These are phyloP conservation scores for Pythium brassicae DNA, from an alignment of 352 stramenopile species.

Conservation along the genomic window DNA sequence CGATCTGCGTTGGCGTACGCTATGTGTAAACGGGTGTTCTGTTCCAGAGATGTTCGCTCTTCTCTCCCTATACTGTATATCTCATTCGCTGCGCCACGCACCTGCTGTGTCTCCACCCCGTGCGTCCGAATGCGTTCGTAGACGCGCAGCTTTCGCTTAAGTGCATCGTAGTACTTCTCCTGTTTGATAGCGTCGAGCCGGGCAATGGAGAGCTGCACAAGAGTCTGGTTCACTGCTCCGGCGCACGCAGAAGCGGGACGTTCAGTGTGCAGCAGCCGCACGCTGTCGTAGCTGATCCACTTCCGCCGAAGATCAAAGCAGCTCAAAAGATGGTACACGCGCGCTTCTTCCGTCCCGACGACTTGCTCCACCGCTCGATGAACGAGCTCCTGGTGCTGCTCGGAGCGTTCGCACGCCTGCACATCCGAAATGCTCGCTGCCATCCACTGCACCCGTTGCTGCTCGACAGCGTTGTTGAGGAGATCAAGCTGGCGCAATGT, in stretches of 20 bases:
- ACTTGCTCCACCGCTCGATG: conserved; percentile 21
- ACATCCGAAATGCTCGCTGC: conserved; percentile 23
- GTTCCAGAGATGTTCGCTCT: background rate
- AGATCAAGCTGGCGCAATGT: conserved; percentile 10
- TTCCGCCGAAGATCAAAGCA: conserved; percentile 18
- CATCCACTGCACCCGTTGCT: conserved; percentile 20
- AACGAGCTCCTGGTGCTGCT: conserved; percentile 21
- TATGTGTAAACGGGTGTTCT: background rate
- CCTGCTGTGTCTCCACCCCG: conserved; percentile 25
- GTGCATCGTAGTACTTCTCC: conserved; percentile 18
- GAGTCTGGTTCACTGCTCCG: conserved; percentile 18
- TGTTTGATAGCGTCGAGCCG: conserved; percentile 37
- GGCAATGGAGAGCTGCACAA: conserved; percentile 35
- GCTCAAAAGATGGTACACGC: conserved; percentile 22
- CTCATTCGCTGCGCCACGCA: background rate
- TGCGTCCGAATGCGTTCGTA: conserved; percentile 26
- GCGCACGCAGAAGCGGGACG: background rate
- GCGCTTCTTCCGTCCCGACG: conserved; percentile 15
- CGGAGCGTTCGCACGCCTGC: conserved; percentile 15
- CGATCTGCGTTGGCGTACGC: background rate
- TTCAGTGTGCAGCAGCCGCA: conserved; percentile 3
- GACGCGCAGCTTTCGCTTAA: conserved; percentile 19
- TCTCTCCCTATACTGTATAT: too few relatives aligned
- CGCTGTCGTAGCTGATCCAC: conserved; percentile 18
- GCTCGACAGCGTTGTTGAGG: conserved; percentile 9